Conservation (phyloP, 2,329 filamentous ascomycete genomes). For the Gremmenia infestans region DNA sequence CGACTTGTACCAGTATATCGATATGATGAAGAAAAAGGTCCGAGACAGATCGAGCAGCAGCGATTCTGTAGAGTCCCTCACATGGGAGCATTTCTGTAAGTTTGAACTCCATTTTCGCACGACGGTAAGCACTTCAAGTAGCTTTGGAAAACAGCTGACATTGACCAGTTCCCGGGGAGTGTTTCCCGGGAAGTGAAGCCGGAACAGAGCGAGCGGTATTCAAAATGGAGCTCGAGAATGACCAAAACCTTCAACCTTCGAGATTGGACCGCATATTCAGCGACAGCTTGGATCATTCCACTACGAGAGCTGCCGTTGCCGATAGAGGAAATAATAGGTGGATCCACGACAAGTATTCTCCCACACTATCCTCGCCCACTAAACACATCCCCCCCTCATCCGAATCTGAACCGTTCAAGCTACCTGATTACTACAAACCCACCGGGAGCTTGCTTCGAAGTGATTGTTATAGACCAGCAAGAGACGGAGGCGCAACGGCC, state of each 20-base stretch:
- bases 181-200: not conserved
- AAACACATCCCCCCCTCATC: not conserved
- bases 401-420: not conserved
- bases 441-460: not conserved
- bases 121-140: too few species aligned
- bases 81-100: constrained; percentile 12
- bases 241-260: not conserved
- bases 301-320: not conserved
- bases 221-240: not conserved
- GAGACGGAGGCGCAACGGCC: not conserved
- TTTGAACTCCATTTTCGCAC: not conserved
- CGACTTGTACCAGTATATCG: not conserved
- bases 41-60: not conserved
- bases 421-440: not conserved
- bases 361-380: not conserved
- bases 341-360: constrained; percentile 1
- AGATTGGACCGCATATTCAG: constrained; percentile 3
- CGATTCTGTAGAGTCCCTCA: constrained; percentile 3
- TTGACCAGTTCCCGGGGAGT: constrained; percentile 1
- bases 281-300: not conserved
- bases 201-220: not conserved
- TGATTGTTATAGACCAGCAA: not conserved
- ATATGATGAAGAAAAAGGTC: not conserved
- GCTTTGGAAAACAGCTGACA: too few species aligned
- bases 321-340: not conserved